Conservation (phyloP, 164 flowering plant genomes). For the Annona cherimola region DNA sequence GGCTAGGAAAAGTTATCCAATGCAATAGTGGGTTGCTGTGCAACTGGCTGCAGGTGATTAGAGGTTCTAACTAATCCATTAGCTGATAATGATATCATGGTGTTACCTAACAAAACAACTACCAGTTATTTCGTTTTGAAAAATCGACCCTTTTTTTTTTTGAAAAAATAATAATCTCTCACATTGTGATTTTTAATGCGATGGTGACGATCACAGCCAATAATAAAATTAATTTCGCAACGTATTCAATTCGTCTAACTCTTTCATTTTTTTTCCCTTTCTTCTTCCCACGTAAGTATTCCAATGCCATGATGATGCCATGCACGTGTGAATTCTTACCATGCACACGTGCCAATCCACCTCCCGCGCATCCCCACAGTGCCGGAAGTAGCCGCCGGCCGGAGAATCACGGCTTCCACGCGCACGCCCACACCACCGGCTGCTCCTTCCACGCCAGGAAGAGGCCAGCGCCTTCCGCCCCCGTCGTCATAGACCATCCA, state of each 20-base stretch:
- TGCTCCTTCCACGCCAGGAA: slow-evolving; percentile 85
- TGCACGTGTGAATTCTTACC: slow-evolving; percentile 6
- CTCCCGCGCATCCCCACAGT: background rate
- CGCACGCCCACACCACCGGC: slow-evolving; percentile 89
- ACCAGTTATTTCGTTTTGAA: background rate
- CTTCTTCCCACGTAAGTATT: background rate
- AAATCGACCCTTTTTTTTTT: background rate
- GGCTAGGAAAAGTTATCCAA: too few species aligned
- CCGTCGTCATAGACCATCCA: slow-evolving; percentile 75
- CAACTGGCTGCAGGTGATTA: background rate
- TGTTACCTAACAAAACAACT: slow-evolving; percentile 23
- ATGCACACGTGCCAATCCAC: slow-evolving; percentile 24
- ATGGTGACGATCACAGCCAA: slow-evolving; percentile 1
- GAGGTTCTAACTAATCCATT: background rate
- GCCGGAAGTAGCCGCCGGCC: background rate
- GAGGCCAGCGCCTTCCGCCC: slow-evolving; percentile 49
- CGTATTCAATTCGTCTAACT: slow-evolving; percentile 21
- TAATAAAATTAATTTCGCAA: slow-evolving; percentile 7
- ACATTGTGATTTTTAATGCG: background rate
- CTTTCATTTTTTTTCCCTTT: background rate
- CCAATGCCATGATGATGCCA: slow-evolving; percentile 1
- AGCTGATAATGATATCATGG: slow-evolving; percentile 29
- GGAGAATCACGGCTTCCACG: slow-evolving; percentile 57
- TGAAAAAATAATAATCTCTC: background rate
- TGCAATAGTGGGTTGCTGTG: background rate